phyloP scores from a whole-genome alignment of 768 basidiomycete species.

The Leccinum imitatum region DNA sequence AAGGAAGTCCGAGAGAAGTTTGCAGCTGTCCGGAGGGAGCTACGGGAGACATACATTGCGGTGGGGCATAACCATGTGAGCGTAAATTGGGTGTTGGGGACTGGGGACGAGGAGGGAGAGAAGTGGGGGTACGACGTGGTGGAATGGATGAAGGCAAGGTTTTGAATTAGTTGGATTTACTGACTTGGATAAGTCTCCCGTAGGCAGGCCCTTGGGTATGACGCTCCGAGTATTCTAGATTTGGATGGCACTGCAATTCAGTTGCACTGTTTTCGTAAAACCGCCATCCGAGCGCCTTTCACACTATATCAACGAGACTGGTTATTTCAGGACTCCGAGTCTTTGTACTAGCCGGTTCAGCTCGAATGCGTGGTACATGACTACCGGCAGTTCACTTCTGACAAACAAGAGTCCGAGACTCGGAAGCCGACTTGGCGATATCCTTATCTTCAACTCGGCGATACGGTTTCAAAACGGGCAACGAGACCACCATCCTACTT shows the following conservation, averaged over 20 bases:
- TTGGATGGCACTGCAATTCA: background rate
- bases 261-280: background rate
- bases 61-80: constrained; percentile 67
- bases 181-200: constrained; percentile 1
- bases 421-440: constrained; percentile 46
- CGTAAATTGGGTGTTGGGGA: constrained; percentile 45
- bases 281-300: background rate
- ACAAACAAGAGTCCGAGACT: constrained; percentile 1
- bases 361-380: constrained; percentile 11
- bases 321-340: background rate
- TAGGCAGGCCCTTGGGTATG: too few relatives aligned
- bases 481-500: constrained; percentile 48
- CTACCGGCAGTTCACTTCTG: constrained; percentile 1
- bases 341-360: constrained; percentile 1
- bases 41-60: constrained; percentile 37
- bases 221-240: too few relatives aligned
- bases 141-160: constrained; percentile 32
- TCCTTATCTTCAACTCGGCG: constrained; percentile 57
- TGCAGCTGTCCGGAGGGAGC: constrained; percentile 19
- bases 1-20: constrained; percentile 38
- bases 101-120: constrained; percentile 57
- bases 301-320: constrained; percentile 1
- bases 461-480: constrained; percentile 68
- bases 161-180: background rate
- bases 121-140: constrained; percentile 56